Evolutionary conservation across 225 moss, liverwort and hornwort species (phyloP).

Genomic region (Sphagnum tenellum): DNA sequence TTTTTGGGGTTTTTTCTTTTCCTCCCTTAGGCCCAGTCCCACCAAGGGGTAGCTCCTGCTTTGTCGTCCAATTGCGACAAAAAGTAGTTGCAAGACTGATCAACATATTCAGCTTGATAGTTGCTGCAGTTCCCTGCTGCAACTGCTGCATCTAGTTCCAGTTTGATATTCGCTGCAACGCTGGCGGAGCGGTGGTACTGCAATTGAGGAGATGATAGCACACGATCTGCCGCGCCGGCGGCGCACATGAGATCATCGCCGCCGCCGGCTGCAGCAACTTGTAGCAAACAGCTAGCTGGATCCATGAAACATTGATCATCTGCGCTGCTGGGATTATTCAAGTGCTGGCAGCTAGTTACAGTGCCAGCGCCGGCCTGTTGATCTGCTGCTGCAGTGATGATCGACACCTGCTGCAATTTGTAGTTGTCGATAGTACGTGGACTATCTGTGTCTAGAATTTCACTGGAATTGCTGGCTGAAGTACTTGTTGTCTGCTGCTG

Average conservation of each 20-base stretch:
- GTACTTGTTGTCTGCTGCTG: conserved; percentile 42
- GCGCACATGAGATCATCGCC: not conserved
- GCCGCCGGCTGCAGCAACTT: conserved; percentile 2
- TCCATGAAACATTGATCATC: conserved; percentile 13
- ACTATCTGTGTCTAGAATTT: conserved; percentile 72
- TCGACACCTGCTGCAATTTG: conserved; percentile 2
- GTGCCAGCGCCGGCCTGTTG: conserved; percentile 1
- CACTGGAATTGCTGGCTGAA: conserved; percentile 72
- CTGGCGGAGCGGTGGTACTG: too few species aligned
- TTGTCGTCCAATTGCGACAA: conserved; percentile 33
- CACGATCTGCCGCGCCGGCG: not conserved
- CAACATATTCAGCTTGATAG: conserved; percentile 33
- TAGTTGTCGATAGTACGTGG: conserved; percentile 48
- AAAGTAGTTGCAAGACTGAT: conserved; percentile 32
- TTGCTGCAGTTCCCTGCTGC: too few species aligned
- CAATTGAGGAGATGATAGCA: too few species aligned
- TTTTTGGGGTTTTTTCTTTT: too few species aligned
- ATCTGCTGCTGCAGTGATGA: conserved; percentile 2
- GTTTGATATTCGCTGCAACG: too few species aligned
- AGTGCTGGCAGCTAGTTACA: conserved; percentile 8
- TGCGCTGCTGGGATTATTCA: not conserved
- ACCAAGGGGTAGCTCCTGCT: conserved; percentile 21
- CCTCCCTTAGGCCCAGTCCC: conserved; percentile 31
- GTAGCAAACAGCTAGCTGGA: conserved; percentile 11
- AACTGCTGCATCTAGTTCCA: too few species aligned